Conservation (phyloP, 228 moss, liverwort and hornwort genomes). For the Sphagnum magellanicum region DNA sequence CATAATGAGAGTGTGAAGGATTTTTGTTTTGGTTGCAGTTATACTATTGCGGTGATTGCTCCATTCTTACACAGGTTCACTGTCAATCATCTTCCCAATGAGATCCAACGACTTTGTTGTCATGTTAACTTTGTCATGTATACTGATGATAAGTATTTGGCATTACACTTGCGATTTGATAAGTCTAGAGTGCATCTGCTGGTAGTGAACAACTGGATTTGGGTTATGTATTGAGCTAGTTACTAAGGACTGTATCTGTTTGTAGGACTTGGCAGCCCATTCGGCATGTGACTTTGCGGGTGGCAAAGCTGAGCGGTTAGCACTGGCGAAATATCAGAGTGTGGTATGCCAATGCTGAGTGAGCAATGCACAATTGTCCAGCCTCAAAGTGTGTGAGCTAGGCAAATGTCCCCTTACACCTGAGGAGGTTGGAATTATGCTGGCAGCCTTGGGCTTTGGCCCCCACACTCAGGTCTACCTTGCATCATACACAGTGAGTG, state of each 20-base stretch:
- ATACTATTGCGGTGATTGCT: conserved; percentile 73
- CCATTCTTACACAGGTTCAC: conserved; percentile 93
- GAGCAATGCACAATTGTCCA: conserved; percentile 48
- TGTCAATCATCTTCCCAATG: conserved; percentile 61
- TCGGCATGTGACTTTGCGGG: conserved; percentile 90
- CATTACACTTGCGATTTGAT: conserved; percentile 87
- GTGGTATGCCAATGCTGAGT: conserved; percentile 83
- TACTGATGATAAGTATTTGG: conserved; percentile 65
- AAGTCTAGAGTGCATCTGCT: conserved; percentile 33
- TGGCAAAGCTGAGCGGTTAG: conserved; percentile 71
- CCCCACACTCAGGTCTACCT: conserved; percentile 60
- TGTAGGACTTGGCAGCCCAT: conserved; percentile 98
- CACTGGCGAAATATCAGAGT: conserved; percentile 76
- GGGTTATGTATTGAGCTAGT: neutral
- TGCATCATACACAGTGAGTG: conserved; percentile 70
- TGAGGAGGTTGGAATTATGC: conserved; percentile 83
- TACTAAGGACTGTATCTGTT: neutral
- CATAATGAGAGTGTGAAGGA: too few species aligned
- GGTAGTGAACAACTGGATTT: neutral
- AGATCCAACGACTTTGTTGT: conserved; percentile 77
- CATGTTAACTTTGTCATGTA: conserved; percentile 77
- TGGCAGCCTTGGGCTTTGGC: conserved; percentile 72
- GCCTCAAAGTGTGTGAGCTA: conserved; percentile 43
- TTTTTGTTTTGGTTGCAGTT: conserved; percentile 28
- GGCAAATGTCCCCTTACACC: conserved; percentile 97